Evolutionary conservation across 352 stramenopile genomes (phyloP).

Genomic region (Phytophthora aleatoria): DNA sequence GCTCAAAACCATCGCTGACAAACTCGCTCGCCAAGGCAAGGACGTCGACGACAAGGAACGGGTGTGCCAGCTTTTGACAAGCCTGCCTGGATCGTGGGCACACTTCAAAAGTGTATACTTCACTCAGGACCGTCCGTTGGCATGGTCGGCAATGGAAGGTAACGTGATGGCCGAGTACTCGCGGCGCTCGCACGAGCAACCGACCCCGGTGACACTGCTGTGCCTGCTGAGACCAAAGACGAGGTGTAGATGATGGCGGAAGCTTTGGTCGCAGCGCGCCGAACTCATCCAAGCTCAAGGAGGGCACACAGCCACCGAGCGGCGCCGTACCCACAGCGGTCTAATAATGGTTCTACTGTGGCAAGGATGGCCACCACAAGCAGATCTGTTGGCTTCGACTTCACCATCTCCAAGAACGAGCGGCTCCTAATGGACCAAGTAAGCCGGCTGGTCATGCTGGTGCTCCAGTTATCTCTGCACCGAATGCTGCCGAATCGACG

Average conservation of each 20-base stretch:
- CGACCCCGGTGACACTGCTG: neutral
- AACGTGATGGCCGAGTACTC: conserved; percentile 3
- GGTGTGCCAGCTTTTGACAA: conserved; percentile 1
- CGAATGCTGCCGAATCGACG: too few relatives aligned
- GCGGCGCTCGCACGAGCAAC: neutral
- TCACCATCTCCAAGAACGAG: neutral
- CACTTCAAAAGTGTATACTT: conserved; percentile 7
- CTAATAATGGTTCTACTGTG: neutral
- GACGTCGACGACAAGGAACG: neutral
- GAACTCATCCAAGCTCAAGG: neutral
- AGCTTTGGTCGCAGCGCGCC: neutral
- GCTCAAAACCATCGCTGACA: neutral
- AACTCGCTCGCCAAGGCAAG: neutral
- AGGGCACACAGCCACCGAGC: too few relatives aligned
- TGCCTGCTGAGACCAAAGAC: neutral
- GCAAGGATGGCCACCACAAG: neutral
- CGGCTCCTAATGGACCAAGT: too few relatives aligned
- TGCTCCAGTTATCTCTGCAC: too few relatives aligned
- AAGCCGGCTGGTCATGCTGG: too few relatives aligned
- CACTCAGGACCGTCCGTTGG: neutral
- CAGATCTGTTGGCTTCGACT: neutral
- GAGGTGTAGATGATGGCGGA: neutral
- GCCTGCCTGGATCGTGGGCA: neutral
- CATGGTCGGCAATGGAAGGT: conserved; percentile 1
- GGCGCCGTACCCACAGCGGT: too few relatives aligned